Percentiles rank a stretch among this genome's conserved stretches.
phyloP scores from a whole-genome alignment of 192 early-diverging fungal species.

The Coemansia sp. region DNA sequence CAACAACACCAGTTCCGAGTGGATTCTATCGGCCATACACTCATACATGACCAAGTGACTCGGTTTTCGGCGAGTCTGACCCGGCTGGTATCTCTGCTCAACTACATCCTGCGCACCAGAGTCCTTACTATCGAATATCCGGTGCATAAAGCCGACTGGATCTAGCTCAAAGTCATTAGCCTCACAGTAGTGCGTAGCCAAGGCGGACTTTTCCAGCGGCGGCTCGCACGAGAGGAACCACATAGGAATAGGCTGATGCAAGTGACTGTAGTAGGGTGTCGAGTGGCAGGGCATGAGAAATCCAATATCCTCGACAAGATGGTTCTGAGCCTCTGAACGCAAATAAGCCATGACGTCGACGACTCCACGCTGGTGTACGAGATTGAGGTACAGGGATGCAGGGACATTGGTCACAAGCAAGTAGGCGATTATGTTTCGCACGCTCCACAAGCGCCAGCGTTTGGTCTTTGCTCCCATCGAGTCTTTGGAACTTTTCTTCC shows the following conservation, averaged over 20 bases:
- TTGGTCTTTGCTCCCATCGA: background rate
- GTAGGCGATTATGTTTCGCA: constrained; percentile 20
- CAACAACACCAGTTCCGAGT: constrained; percentile 32
- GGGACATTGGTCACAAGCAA: constrained; percentile 69
- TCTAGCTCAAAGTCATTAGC: constrained; percentile 81
- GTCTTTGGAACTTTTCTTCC: background rate
- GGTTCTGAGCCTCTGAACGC: constrained; percentile 46
- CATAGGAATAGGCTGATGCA: constrained; percentile 75
- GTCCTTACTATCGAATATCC: constrained; percentile 26
- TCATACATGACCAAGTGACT: constrained; percentile 85
- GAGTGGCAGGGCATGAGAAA: constrained; percentile 98
- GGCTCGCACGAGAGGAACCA: constrained; percentile 94
- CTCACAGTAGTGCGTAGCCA: constrained; percentile 69
- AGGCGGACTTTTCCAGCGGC: constrained; percentile 58
- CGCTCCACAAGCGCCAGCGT: constrained; percentile 3
- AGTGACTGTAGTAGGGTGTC: constrained; percentile 87
- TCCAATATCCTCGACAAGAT: constrained; percentile 53
- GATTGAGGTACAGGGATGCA: constrained; percentile 70
- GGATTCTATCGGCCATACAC: constrained; percentile 51
- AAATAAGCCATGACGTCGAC: constrained; percentile 84
- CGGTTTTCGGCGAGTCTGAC: constrained; percentile 58
- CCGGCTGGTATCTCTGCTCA: background rate
- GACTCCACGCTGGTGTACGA: constrained; percentile 92
- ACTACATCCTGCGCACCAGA: background rate
- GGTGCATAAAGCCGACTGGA: constrained; percentile 64